Percentiles rank a stretch among this genome's conserved stretches.
phyloP scores from a whole-genome alignment of 2,329 filamentous ascomycete species.

The Aspergillus viridinutans region DNA sequence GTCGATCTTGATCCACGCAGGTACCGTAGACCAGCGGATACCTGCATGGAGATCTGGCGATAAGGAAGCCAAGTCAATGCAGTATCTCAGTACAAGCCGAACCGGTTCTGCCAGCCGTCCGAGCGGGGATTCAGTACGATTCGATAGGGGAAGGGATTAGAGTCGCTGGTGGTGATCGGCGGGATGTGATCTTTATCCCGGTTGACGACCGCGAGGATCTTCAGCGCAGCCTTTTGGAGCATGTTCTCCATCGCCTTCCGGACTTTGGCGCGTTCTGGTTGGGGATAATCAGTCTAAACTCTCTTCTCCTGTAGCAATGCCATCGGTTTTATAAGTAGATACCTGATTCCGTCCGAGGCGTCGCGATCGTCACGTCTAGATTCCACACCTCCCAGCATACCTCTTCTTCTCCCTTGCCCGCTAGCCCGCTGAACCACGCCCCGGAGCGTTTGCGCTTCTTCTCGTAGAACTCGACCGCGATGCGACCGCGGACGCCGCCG shows the following conservation, averaged over 20 bases:
- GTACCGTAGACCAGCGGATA: not conserved
- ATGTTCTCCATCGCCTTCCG: conserved; percentile 87
- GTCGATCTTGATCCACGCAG: not conserved
- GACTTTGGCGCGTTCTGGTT: conserved; percentile 75
- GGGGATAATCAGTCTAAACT: not conserved
- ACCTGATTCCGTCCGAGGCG: conserved; percentile 85
- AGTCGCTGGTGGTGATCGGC: conserved; percentile 85
- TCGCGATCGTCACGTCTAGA: conserved; percentile 86
- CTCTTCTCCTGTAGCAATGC: not conserved
- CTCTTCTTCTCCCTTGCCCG: conserved; percentile 73
- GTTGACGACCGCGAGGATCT: conserved; percentile 84
- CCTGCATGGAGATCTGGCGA: not conserved
- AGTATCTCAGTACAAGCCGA: conserved; percentile 63
- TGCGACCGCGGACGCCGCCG: conserved; percentile 66
- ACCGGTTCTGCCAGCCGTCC: conserved; percentile 72
- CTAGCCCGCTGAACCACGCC: conserved; percentile 56
- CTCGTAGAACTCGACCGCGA: conserved; percentile 91
- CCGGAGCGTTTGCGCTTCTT: conserved; percentile 79
- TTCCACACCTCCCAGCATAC: conserved; percentile 98
- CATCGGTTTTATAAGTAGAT: conserved; percentile 12
- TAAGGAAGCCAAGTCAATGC: not conserved
- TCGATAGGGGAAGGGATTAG: conserved; percentile 93
- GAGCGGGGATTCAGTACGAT: conserved; percentile 83
- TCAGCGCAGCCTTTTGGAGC: conserved; percentile 79
- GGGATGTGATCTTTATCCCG: conserved; percentile 93